Base-by-base conservation (phyloP, 202 grass and related monocot species). In the Musa balbisiana region DNA sequence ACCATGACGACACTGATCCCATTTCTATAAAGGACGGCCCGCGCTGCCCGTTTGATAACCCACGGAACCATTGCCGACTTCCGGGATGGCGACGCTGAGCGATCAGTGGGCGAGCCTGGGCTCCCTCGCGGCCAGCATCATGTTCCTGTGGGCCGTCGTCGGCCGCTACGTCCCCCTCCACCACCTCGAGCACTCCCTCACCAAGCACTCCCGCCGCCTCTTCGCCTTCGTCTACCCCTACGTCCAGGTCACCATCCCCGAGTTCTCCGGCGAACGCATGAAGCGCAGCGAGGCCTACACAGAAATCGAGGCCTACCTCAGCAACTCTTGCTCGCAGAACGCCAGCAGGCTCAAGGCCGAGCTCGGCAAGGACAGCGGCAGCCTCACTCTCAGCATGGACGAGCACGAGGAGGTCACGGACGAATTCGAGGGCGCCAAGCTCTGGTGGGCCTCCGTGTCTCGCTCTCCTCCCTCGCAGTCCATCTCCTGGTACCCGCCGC, bases 321-420 rank as follows among this genome's bases (percentile, higher is more conserved):
- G 72, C 76, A 11, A 10, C 2, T 54, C 81, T 17, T 78, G 79
- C 76, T 72, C 82, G 49, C 67, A 64, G 67, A 58, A 55, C 33
- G 84, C 81, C 24, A 78, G 73, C 20, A 79, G 62, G 29, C 87
- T 92, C 49, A 75, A 56, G 9, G 87, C 78, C 22, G 90, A 92
- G 53, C 1, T 86, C 67, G 64, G 71, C 29, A 79, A 80, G 67
- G 83, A 86, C 72, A 72, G 56, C 50, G 55, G 79, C 79, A 67
- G 64, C 56, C 74, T 84, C 10, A 65, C 86, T n/a, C 56, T 92
- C 49, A 83, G 78, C 71, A 83, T 92, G 74, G 78, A 69, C 16
- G 49, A 83, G 55, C 27, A 71, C 43, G 87, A 92, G 82, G 87
- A 89, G 87, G 90, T 89, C 25, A 50, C 67, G 15, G 90, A 92